A percentile compares a stretch with the other conserved stretches of the same genome.
Conservation (phyloP, 805 yeast genomes). For the Metschnikowia kunwiensis region DNA sequence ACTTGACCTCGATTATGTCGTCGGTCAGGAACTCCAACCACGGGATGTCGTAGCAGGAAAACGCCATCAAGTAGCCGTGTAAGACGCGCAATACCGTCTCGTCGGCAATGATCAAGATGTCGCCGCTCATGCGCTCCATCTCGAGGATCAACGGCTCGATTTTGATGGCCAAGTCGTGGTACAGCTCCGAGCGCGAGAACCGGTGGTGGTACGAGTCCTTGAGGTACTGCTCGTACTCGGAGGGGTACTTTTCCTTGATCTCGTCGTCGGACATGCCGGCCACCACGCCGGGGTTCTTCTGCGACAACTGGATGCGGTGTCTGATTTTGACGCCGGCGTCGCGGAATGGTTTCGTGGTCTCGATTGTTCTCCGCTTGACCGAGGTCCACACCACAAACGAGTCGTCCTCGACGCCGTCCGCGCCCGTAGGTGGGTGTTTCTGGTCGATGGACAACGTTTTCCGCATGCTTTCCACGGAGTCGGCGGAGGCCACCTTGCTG, state of each 20-base stretch:
- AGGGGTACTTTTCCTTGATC: slow-evolving; percentile 58
- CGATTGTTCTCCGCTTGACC: slow-evolving; percentile 76
- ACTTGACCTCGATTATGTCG: slow-evolving; percentile 82
- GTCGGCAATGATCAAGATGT: slow-evolving; percentile 86
- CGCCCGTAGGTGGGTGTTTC: slow-evolving; percentile 44
- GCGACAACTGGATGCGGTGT: slow-evolving; percentile 81
- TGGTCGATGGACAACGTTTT: slow-evolving; percentile 32
- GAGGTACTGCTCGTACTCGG: slow-evolving; percentile 61
- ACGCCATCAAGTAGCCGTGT: slow-evolving; percentile 93
- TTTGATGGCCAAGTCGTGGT: slow-evolving; percentile 92
- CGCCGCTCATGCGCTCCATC: slow-evolving; percentile 88
- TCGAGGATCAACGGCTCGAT: slow-evolving; percentile 91
- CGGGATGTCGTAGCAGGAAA: slow-evolving; percentile 84
- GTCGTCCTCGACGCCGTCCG: slow-evolving; percentile 57
- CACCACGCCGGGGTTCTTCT: slow-evolving; percentile 83
- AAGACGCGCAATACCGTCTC: slow-evolving; percentile 85
- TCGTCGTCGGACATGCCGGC: slow-evolving; percentile 66
- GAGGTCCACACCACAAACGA: slow-evolving; percentile 94
- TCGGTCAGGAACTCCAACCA: slow-evolving; percentile 70
- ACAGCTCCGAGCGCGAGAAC: slow-evolving; percentile 88
- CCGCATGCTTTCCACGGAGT: slow-evolving; percentile 2
- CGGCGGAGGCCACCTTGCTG: slow-evolving; percentile 2
- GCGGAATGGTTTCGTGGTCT: slow-evolving; percentile 69
- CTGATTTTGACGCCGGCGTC: slow-evolving; percentile 60
- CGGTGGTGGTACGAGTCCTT: slow-evolving; percentile 91